These are phyloP conservation scores for Colletotrichum sp. DNA, from an alignment of 2,329 filamentous ascomycete species.

Conservation along the genomic window DNA sequence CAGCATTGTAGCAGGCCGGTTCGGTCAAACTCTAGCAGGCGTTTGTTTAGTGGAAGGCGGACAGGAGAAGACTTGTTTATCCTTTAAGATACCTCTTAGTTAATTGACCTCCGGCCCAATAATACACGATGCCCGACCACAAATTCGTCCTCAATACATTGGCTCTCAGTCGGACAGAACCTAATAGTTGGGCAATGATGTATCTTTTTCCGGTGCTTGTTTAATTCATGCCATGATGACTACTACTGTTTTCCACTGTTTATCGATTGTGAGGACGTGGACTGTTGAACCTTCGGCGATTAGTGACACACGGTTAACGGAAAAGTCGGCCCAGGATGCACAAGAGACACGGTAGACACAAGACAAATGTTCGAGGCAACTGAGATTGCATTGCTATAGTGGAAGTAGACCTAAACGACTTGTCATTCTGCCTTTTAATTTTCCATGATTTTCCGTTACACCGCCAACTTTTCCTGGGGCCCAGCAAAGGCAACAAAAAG, in stretches of 20 bases:
- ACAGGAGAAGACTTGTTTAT: background rate
- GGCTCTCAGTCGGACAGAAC: background rate
- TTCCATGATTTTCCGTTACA: conserved; percentile 5
- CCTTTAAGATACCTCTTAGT: background rate
- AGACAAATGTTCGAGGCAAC: background rate
- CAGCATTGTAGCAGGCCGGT: background rate
- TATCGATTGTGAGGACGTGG: no score
- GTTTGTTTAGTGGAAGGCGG: background rate
- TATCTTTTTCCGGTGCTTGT: no score
- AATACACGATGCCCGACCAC: background rate
- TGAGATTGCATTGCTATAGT: background rate
- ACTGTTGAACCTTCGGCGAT: rapidly evolving
- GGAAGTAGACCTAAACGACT: background rate
- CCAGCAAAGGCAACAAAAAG: background rate
- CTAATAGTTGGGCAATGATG: rapidly evolving
- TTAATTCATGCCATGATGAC: no score
- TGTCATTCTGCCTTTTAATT: conserved; percentile 1
- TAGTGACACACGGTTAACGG: no score
- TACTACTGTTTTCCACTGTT: rapidly evolving
- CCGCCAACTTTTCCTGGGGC: background rate
- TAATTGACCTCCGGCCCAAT: rapidly evolving
- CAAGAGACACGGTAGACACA: background rate
- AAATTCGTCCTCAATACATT: rapidly evolving
- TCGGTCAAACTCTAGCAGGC: background rate
- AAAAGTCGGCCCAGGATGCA: no score